A percentile compares a stretch with the other conserved stretches of the same genome.
Evolutionary conservation across 257 asterid genomes (phyloP).

Genomic region (Scutellaria galericulata): DNA sequence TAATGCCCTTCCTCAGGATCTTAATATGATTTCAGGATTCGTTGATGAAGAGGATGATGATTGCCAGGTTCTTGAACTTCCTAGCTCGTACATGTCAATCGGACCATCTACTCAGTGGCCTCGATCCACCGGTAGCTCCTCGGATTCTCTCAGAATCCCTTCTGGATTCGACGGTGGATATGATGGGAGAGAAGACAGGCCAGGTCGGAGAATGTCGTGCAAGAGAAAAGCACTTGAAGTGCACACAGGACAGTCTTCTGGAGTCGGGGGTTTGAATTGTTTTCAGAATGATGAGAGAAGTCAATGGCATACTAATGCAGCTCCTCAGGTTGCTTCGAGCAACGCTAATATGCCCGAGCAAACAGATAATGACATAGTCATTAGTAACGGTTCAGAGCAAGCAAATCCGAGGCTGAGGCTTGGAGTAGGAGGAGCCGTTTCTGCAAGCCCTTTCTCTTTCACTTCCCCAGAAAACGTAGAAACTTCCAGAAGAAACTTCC

Average conservation of each 20-base stretch:
- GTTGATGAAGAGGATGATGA: slow-evolving; percentile 56
- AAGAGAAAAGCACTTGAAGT: slow-evolving; percentile 79
- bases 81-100: slow-evolving; percentile 43
- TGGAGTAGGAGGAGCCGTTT: slow-evolving; percentile 52
- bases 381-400: slow-evolving; percentile 45
- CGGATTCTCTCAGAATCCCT: slow-evolving; percentile 29
- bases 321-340: slow-evolving; percentile 43
- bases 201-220: slow-evolving; percentile 66
- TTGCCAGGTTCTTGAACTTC: slow-evolving; percentile 65
- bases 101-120: slow-evolving; percentile 49
- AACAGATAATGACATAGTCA: slow-evolving; percentile 35
- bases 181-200: slow-evolving; percentile 54
- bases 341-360: slow-evolving; percentile 35
- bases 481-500: slow-evolving; percentile 60
- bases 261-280: slow-evolving; percentile 60
- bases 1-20: slow-evolving; percentile 51
- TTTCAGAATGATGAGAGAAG: slow-evolving; percentile 56
- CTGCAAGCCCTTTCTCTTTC: slow-evolving; percentile 48
- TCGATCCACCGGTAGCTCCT: slow-evolving; percentile 45
- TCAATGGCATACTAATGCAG: slow-evolving; percentile 49
- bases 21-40: slow-evolving; percentile 50
- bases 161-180: slow-evolving; percentile 30
- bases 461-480: slow-evolving; percentile 49
- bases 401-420: slow-evolving; percentile 69
- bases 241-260: slow-evolving; percentile 66